Evolutionary conservation across 1,284 basidiomycete species (phyloP).

Genomic region (Pseudozyma hubeiensis): DNA sequence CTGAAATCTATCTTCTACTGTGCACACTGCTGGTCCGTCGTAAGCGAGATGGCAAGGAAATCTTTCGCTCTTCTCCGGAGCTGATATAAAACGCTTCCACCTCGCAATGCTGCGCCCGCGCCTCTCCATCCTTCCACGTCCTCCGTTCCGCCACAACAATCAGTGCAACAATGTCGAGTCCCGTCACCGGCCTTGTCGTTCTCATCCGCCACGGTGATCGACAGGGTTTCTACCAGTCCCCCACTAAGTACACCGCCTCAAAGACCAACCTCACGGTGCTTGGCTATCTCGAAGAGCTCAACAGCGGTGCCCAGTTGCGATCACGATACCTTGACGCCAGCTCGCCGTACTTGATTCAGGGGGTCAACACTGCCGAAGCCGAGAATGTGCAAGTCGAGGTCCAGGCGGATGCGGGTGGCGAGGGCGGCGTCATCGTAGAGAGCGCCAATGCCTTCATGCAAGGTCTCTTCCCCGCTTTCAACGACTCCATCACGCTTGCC

Average conservation of each 20-base stretch:
- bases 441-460: conserved; percentile 71
- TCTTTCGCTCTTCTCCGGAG: background rate
- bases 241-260: conserved; percentile 74
- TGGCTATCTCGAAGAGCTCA: conserved; percentile 78
- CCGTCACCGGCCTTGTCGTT: conserved; percentile 80
- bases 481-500: conserved; percentile 70
- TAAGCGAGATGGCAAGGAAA: too few relatives aligned
- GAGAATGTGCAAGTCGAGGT: conserved; percentile 48
- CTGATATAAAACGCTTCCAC: too few relatives aligned
- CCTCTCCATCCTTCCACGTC: background rate
- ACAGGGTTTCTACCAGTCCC: conserved; percentile 68
- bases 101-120: too few relatives aligned
- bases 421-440: conserved; percentile 85
- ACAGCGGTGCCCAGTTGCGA: conserved; percentile 78
- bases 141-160: too few relatives aligned
- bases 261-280: conserved; percentile 83
- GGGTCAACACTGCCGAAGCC: conserved; percentile 70
- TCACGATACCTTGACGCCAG: conserved; percentile 77
- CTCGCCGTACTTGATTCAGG: conserved; percentile 73
- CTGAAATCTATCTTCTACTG: too few relatives aligned
- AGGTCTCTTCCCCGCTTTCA: conserved; percentile 61
- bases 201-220: conserved; percentile 87
- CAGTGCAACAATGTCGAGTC: conserved; percentile 21
- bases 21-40: too few relatives aligned
- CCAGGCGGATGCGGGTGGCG: conserved; percentile 75